Percentiles rank a stretch among this genome's conserved stretches.
Conservation (phyloP, 1,284 basidiomycete genomes). For the Trichosporon sp. region DNA sequence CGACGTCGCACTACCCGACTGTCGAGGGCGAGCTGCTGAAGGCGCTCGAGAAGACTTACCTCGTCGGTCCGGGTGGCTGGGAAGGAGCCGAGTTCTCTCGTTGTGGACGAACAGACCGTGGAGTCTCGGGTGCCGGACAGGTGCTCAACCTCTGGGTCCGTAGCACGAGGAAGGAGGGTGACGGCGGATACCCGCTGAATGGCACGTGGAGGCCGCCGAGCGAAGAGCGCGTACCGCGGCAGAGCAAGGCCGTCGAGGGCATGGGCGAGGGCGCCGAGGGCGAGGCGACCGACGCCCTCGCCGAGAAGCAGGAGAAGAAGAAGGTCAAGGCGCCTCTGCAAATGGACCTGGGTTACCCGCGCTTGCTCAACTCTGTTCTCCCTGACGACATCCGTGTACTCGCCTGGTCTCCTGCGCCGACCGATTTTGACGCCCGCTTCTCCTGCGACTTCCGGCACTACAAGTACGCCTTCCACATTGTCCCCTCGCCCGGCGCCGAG, state of each 20-base stretch:
- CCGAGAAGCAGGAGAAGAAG: slow-evolving; percentile 20
- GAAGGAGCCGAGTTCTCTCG: slow-evolving; percentile 86
- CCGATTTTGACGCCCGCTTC: slow-evolving; percentile 83
- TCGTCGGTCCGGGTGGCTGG: slow-evolving; percentile 71
- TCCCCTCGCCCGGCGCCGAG: slow-evolving; percentile 49
- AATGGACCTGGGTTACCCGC: slow-evolving; percentile 75
- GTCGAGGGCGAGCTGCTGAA: slow-evolving; percentile 87
- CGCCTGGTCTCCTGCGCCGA: slow-evolving; percentile 89
- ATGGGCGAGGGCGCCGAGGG: background rate
- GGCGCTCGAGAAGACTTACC: slow-evolving; percentile 72
- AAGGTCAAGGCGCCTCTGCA: slow-evolving; percentile 28
- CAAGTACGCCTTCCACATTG: slow-evolving; percentile 85
- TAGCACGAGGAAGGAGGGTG: slow-evolving; percentile 57
- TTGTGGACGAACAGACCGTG: slow-evolving; percentile 92
- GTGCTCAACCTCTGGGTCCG: slow-evolving; percentile 89
- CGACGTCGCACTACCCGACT: slow-evolving; percentile 69
- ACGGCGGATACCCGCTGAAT: slow-evolving; percentile 42
- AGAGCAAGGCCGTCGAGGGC: background rate
- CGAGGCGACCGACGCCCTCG: slow-evolving; percentile 19
- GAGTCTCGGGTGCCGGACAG: slow-evolving; percentile 92
- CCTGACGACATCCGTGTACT: slow-evolving; percentile 87
- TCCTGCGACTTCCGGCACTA: slow-evolving; percentile 88
- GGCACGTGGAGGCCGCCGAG: slow-evolving; percentile 35
- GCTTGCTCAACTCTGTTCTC: slow-evolving; percentile 84
- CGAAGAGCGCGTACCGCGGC: slow-evolving; percentile 25